Evolutionary conservation across 192 early-diverging fungal species (phyloP).

Genomic region (Entomortierella chlamydospora): DNA sequence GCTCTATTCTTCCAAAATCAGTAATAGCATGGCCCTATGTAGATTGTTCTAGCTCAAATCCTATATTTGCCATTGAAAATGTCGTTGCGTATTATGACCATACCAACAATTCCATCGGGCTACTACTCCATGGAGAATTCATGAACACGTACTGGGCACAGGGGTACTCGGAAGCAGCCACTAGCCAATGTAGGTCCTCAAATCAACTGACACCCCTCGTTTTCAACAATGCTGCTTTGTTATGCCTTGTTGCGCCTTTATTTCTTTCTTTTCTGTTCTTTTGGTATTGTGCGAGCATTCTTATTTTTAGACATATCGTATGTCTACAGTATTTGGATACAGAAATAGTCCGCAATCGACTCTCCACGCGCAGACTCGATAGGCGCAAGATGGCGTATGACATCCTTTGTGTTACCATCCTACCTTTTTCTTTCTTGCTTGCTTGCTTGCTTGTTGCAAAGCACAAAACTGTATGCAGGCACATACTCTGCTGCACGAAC

Average conservation of each 20-base stretch:
- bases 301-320: no score
- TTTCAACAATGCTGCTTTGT: no score
- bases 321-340: not conserved
- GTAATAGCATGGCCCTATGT: slow-evolving; percentile 44
- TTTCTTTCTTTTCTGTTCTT: not conserved
- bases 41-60: slow-evolving; percentile 34
- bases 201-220: no score
- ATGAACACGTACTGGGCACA: slow-evolving; percentile 46
- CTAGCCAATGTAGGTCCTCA: slow-evolving; percentile 29
- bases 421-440: not conserved
- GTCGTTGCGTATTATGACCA: slow-evolving; percentile 35
- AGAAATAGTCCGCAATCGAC: not conserved
- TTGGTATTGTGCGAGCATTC: not conserved
- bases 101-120: slow-evolving; percentile 42
- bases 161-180: slow-evolving; percentile 31
- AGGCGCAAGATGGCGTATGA: not conserved
- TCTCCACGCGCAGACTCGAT: not conserved
- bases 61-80: slow-evolving; percentile 23
- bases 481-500: no score
- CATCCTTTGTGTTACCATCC: not conserved
- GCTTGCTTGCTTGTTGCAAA: not conserved
- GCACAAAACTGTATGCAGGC: no score
- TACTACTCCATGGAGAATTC: slow-evolving; percentile 30
- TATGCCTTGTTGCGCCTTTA: no score
- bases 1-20: not conserved